A percentile compares a stretch with the other conserved stretches of the same genome.
These are phyloP conservation scores for Quercus lobata DNA, from an alignment of 331 rosid genomes.

Conservation along the genomic window DNA sequence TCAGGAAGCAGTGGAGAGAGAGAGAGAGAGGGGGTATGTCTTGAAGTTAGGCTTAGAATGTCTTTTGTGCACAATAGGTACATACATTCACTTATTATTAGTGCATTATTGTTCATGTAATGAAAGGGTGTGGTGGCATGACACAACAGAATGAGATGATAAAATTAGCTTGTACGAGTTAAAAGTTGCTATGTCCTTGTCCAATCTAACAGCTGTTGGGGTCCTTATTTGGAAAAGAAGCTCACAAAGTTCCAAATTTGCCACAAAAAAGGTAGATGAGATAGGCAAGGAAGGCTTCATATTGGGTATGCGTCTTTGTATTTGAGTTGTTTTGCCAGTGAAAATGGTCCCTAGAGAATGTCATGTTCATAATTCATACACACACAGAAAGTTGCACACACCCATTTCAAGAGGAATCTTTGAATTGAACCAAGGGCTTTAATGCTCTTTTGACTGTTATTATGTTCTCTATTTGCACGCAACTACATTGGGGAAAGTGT, in stretches of 20 bases:
- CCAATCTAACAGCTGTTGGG: slow-evolving; percentile 51
- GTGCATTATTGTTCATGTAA: slow-evolving; percentile 15
- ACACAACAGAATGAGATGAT: slow-evolving; percentile 26
- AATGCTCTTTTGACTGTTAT: slow-evolving; percentile 9
- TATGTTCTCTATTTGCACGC: not conserved
- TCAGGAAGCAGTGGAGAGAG: slow-evolving; percentile 44
- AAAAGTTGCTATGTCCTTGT: slow-evolving; percentile 52
- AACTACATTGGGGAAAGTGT: slow-evolving; percentile 3
- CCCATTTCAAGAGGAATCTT: slow-evolving; percentile 37
- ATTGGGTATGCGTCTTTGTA: slow-evolving; percentile 16
- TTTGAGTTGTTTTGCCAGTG: slow-evolving; percentile 20
- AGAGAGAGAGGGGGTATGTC: slow-evolving; percentile 34
- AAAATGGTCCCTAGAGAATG: slow-evolving; percentile 21
- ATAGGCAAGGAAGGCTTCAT: slow-evolving; percentile 42
- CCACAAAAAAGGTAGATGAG: slow-evolving; percentile 42
- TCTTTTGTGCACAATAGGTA: slow-evolving; percentile 26
- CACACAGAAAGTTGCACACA: slow-evolving; percentile 21
- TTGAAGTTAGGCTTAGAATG: slow-evolving; percentile 36
- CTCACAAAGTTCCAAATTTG: slow-evolving; percentile 55
- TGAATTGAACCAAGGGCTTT: slow-evolving; percentile 16
- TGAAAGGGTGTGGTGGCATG: not conserved
- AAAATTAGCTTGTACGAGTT: slow-evolving; percentile 32
- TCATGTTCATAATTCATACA: slow-evolving; percentile 21
- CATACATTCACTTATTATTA: not conserved
- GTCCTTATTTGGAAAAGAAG: slow-evolving; percentile 53